A percentile compares a stretch with the other conserved stretches of the same genome.
Evolutionary conservation across 345 rosid species (phyloP).

Genomic region (Salix suchowensis): DNA sequence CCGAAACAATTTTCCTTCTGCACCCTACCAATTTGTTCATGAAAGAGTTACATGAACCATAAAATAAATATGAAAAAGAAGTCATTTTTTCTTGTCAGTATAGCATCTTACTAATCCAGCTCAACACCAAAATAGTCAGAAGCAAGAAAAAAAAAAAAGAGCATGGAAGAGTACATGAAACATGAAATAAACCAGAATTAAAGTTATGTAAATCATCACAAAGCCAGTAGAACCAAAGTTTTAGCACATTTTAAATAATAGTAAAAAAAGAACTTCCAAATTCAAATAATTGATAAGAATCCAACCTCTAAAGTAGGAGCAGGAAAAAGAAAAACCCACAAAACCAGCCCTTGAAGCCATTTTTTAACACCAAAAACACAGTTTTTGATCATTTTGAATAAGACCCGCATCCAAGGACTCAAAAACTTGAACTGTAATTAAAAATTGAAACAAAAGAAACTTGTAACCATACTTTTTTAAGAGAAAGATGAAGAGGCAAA

Average conservation of each 20-base stretch:
- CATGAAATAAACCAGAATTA: neutral
- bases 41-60: neutral
- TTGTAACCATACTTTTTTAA: neutral
- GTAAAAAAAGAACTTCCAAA: neutral
- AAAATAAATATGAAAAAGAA: neutral
- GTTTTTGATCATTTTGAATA: slow-evolving; percentile 2
- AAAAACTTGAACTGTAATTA: neutral
- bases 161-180: neutral
- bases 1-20: neutral
- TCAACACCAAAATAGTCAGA: neutral
- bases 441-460: neutral
- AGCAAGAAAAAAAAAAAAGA: neutral
- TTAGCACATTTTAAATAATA: neutral
- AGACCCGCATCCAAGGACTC: slow-evolving; percentile 5
- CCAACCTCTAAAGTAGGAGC: neutral
- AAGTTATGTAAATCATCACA: neutral
- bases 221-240: neutral
- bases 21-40: too few relatives aligned
- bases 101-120: neutral
- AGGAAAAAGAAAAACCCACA: neutral
- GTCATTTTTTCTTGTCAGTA: neutral
- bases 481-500: neutral
- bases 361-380: neutral
- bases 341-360: neutral
- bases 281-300: neutral